Evolutionary conservation across 1,139 yeast species (phyloP), one percentile per base, ranked within the genome.

Genomic region (Petasospora rhodanensis): DNA sequence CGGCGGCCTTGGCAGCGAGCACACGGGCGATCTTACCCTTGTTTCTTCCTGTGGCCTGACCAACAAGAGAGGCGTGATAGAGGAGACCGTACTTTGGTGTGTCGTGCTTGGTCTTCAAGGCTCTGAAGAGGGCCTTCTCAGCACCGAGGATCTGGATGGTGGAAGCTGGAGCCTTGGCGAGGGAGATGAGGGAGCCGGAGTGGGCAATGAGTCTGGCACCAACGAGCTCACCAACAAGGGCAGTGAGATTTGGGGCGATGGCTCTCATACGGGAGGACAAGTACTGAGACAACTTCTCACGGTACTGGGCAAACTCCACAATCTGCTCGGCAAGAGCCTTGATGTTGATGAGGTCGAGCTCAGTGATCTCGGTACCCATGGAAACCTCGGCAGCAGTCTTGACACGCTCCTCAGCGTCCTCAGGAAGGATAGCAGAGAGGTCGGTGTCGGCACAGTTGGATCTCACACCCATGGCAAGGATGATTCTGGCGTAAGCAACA

Each of bases 11-110:
- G 45, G 97, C 97, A 53, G 99, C 99, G 51, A 91, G 76, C 52
- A 91, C 96, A 70, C 99, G 82, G 38, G 99, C 97, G 60, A 91
- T 86, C 71, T 89, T 87, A 67, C 98, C 99, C 76, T 91, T 93
- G 71, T 93, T 91, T 67, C 85, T 86, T 58, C 95, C 95, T 37
- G 94, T 75, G 40, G 99, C 98, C 68, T 85, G 95, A 52, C 98
- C 98, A 55, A 93, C 93, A 54, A 91, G 75, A 26, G 97, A 87
- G 32, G 98, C 94, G 61, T 93, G 98, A 73, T 91, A 91, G 50
- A 91, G 75, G 56, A 91, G 74, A 67, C 99, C 98, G 61, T 91
- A 91, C 67, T 93, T 91, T 58, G 99, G 99, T 48, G 99, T 93
- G 63, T 91, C 94, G 58, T 89, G 95, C 69, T 91, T 91, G 42